Evolutionary conservation across 78 protist genomes (phyloP).

Genomic region (Speleostelium caveatum): DNA sequence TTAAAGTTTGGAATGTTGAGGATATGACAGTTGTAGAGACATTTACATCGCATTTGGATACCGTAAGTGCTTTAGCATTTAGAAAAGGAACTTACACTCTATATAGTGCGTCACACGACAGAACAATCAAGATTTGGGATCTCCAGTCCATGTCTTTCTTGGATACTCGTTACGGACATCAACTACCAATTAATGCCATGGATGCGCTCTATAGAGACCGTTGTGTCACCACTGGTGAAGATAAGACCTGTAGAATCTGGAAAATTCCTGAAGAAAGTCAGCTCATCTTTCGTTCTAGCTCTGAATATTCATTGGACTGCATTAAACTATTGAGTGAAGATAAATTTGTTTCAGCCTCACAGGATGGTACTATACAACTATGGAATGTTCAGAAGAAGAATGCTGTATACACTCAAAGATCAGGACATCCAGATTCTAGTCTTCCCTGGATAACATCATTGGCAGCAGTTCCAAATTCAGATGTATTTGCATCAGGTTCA

Average conservation of each 20-base stretch:
- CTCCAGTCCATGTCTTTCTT: conserved; percentile 86
- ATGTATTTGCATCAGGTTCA: conserved; percentile 73
- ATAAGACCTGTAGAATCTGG: conserved; percentile 87
- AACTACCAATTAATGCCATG: conserved; percentile 61
- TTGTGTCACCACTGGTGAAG: conserved; percentile 72
- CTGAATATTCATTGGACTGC: conserved; percentile 50
- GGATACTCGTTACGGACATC: conserved; percentile 92
- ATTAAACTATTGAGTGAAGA: conserved; percentile 61
- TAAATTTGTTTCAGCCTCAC: conserved; percentile 51
- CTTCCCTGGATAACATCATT: conserved; percentile 72
- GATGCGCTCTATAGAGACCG: conserved; percentile 76
- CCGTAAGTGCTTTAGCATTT: conserved; percentile 80
- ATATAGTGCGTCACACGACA: conserved; percentile 84
- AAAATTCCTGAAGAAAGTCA: conserved; percentile 91
- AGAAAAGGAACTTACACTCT: conserved; percentile 82
- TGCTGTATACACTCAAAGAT: conserved; percentile 23
- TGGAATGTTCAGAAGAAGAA: conserved; percentile 53
- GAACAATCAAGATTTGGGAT: conserved; percentile 92
- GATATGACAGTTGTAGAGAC: conserved; percentile 2
- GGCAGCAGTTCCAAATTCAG: conserved; percentile 23
- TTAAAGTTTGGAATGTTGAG: conserved; percentile 81
- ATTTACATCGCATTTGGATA: conserved; percentile 80
- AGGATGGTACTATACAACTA: conserved; percentile 66
- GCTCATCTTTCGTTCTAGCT: conserved; percentile 76
- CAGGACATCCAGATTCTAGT: conserved; percentile 60